phyloP scores from a whole-genome alignment of 2,329 filamentous ascomycete genomes.

The Neofusicoccum parvum region DNA sequence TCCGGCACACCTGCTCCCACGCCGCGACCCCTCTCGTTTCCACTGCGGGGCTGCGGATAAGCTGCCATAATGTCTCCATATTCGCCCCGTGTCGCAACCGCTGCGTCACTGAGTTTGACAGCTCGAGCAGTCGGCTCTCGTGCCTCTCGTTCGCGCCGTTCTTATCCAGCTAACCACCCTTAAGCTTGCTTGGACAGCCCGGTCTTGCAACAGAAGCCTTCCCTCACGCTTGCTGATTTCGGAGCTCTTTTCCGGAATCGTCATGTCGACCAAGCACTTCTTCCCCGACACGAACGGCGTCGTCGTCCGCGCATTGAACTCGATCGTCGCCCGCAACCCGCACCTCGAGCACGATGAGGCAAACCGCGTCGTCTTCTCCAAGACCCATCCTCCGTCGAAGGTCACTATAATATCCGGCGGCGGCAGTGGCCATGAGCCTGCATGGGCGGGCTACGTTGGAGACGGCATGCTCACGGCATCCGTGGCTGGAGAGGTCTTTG shows the following conservation, averaged over 20 bases:
- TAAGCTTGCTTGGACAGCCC: neutral
- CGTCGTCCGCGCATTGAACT: constrained; percentile 52
- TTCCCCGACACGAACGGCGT: constrained; percentile 54
- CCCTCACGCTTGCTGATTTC: neutral
- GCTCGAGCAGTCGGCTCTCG: neutral
- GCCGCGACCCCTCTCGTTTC: constrained; percentile 4
- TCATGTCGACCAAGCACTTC: constrained; percentile 59
- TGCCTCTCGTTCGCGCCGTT: neutral
- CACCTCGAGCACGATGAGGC: constrained; percentile 47
- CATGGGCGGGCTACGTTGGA: constrained; percentile 53
- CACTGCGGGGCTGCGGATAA: constrained; percentile 5
- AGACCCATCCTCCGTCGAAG: constrained; percentile 45
- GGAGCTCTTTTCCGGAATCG: constrained; percentile 11
- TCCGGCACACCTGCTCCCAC: constrained; percentile 8
- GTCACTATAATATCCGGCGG: constrained; percentile 52
- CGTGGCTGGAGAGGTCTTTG: constrained; percentile 53
- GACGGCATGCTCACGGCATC: constrained; percentile 52
- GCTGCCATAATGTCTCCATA: neutral
- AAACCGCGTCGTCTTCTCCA: constrained; percentile 53
- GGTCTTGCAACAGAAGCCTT: neutral
- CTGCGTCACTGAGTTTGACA: too few relatives aligned
- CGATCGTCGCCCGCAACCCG: constrained; percentile 49
- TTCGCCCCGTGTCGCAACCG: neutral
- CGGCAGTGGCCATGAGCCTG: constrained; percentile 52
- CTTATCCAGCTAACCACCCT: neutral